Base-by-base conservation (phyloP, 495 filamentous ascomycete species). In the Podospora bellae-mahoneyi region DNA sequence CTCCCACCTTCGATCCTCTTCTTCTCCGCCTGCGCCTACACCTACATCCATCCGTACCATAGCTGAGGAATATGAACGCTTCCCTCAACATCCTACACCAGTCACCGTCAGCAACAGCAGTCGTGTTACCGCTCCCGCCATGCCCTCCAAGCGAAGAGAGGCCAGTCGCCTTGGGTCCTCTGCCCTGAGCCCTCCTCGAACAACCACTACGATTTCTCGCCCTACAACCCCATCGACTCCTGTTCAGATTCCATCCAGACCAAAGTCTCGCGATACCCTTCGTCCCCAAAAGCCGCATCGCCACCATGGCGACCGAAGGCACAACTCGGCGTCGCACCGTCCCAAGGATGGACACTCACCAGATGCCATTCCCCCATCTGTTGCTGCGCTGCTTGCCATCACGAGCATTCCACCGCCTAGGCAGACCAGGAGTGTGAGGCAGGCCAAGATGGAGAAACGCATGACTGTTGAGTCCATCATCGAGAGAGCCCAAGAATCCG, bases 311-410 rank as follows among this genome's bases (percentile, higher is more conserved):
- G 70, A 74, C 2, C 34, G 66, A 32, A 64, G 64, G 19, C 67
- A 55, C 27, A 68, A 68, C 58, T 58, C 65, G 18, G 54, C 67
- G 16, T 26, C 65, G 53, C 71, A 68, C 55, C 78, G 78, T 30
- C 66, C 75, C 6, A 72, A 72, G 59, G 76, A 80, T 62, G 73
- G 76, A 6, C 83, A 85, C 72, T 80, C 81, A 4, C 81, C 80
- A 20, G 82, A 84, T 72, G 75, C 80, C 15, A 79, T 88, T 59
- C 84, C 87, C 30, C 81, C 87, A 10, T 86, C 86, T 0, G 84
- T 88, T 59, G 87, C 86, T 0, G 85, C 85, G 4, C 78, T 89
- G 63, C 81, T 89, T 5, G 87, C 86, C 54, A 74, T 86, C 64
- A 89, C 87, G 62, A 82, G 78, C 66, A 89, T 89, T 67, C 87